Conservation (phyloP, 495 filamentous ascomycete species). For the Penicillium steckii region DNA sequence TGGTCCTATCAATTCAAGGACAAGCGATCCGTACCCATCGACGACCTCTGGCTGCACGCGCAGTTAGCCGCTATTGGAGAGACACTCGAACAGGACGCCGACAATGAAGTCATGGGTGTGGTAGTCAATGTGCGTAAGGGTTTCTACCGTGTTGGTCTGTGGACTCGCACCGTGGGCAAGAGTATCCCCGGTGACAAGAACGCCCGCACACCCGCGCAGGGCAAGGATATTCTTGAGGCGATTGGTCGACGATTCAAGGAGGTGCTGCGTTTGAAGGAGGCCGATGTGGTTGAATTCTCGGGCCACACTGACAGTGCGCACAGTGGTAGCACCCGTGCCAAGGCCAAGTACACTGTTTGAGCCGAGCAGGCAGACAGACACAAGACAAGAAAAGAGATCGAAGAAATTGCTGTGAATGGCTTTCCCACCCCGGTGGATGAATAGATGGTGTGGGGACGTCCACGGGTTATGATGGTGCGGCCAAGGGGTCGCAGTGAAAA, state of each 20-base stretch:
- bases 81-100: slow-evolving; percentile 87
- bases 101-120: slow-evolving; percentile 97
- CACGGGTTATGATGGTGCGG: not conserved
- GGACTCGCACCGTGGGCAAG: slow-evolving; percentile 91
- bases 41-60: slow-evolving; percentile 94
- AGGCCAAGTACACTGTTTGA: slow-evolving; percentile 88
- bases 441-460: slow-evolving; percentile 2
- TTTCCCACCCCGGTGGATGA: slow-evolving; percentile 1
- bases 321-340: slow-evolving; percentile 88
- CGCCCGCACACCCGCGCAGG: slow-evolving; percentile 71
- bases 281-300: slow-evolving; percentile 86
- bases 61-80: slow-evolving; percentile 97
- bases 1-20: slow-evolving; percentile 98
- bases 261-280: slow-evolving; percentile 70
- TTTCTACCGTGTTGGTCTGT: slow-evolving; percentile 92
- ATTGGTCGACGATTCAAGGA: slow-evolving; percentile 92
- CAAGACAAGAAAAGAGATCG: not conserved
- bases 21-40: slow-evolving; percentile 84
- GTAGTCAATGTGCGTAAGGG: slow-evolving; percentile 98
- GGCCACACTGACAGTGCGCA: slow-evolving; percentile 94
- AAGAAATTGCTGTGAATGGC: not conserved
- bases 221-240: slow-evolving; percentile 73
- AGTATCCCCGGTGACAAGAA: slow-evolving; percentile 71
- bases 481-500: slow-evolving; percentile 3
- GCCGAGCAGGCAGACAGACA: not conserved